Evolutionary conservation across 1,284 basidiomycete species (phyloP).

Genomic region (Moesziomyces sp.): DNA sequence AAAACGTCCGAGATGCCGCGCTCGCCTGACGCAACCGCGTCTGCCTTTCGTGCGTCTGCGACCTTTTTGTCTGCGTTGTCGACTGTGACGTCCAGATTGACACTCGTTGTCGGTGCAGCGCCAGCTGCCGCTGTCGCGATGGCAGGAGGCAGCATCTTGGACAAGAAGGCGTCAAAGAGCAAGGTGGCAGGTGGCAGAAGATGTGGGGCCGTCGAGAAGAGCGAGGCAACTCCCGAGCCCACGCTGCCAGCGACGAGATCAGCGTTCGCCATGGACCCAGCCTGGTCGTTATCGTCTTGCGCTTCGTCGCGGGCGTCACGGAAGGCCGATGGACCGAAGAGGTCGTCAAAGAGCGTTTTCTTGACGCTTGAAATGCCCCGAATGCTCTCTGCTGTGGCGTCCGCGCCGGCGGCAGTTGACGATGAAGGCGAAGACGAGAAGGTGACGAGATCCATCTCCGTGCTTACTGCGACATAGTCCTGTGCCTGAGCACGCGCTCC

Average conservation of each 20-base stretch:
- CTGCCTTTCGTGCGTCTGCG: constrained; percentile 3
- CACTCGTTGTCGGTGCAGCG: not conserved
- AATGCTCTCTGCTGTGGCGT: constrained; percentile 64
- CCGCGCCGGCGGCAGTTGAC: constrained; percentile 14
- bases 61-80: not conserved
- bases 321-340: constrained; percentile 77
- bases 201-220: constrained; percentile 81
- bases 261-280: not conserved
- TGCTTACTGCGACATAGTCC: constrained; percentile 47
- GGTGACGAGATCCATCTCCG: constrained; percentile 47
- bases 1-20: constrained; percentile 30
- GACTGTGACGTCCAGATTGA: not conserved
- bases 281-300: constrained; percentile 24
- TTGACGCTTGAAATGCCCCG: constrained; percentile 77
- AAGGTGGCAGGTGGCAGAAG: constrained; percentile 80
- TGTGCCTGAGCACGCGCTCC: constrained; percentile 13
- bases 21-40: constrained; percentile 1
- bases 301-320: constrained; percentile 51
- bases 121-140: constrained; percentile 1
- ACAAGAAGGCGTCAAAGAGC: constrained; percentile 80
- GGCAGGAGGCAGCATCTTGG: constrained; percentile 73
- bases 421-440: constrained; percentile 44
- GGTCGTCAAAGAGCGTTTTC: constrained; percentile 82
- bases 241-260: constrained; percentile 3
- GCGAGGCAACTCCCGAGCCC: constrained; percentile 65